Conservation (phyloP, 2,329 filamentous ascomycete genomes). For the Sporothrix brunneoviolacea region DNA sequence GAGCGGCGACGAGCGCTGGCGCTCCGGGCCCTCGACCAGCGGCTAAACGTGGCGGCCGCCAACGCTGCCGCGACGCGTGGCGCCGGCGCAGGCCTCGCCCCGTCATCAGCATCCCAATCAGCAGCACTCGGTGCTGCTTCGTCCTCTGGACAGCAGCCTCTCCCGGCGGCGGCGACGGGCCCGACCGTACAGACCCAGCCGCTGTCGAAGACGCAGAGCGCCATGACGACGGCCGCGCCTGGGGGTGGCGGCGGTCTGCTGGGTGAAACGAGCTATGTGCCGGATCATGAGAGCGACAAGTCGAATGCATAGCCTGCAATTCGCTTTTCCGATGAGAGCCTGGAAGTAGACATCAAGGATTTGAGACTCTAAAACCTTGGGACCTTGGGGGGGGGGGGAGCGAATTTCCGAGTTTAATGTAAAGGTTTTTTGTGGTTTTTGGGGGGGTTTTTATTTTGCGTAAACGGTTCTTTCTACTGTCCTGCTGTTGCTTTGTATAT, state of each 20-base stretch:
- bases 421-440: not conserved
- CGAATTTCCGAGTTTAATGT: not conserved
- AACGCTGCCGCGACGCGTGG: constrained; percentile 35
- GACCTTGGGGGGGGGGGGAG: not conserved
- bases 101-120: too few relatives aligned
- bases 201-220: constrained; percentile 47
- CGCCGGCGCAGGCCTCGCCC: too few relatives aligned
- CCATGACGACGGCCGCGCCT: constrained; percentile 41
- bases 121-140: not conserved
- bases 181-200: constrained; percentile 53
- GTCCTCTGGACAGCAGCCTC: constrained; percentile 22
- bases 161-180: constrained; percentile 38
- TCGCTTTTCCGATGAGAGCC: not conserved
- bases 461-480: not conserved
- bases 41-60: constrained; percentile 74
- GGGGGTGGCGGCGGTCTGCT: constrained; percentile 44
- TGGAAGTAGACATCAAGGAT: not conserved
- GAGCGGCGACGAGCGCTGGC: too few relatives aligned
- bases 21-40: constrained; percentile 84
- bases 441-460: not conserved
- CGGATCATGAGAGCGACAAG: constrained; percentile 48
- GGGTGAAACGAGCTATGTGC: constrained; percentile 64
- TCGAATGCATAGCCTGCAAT: constrained; percentile 3
- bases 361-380: not conserved
- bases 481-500: not conserved